Base-by-base conservation (phyloP, 495 filamentous ascomycete species). In the Aspergillus carlsbadensis region DNA sequence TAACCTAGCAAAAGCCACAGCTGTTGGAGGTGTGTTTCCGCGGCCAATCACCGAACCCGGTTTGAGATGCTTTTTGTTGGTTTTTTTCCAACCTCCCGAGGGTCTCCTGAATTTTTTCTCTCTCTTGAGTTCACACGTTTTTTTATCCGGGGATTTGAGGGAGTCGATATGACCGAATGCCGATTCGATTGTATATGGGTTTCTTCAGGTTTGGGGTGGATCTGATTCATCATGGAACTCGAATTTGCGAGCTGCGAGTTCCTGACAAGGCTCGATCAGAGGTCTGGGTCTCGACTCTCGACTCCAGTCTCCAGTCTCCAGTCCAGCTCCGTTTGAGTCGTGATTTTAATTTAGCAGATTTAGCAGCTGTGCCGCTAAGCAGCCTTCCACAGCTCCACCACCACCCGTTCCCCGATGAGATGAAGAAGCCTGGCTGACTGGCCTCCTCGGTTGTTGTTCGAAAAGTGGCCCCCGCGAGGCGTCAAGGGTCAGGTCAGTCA, bases 1-100 rank as follows among this genome's bases (percentile, higher is more conserved):
- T 65, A 65, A 50, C 52, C 52, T 53, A 51, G 47, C 52, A 58
- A 56, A 49, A 59, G 56, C 60, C 60, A 61, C 62, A 60, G 58
- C 51, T 57, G 64, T 54, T 57, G 54, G 50, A 49, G 24, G 40
- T 52, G 29, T 48, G 29, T 24, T 59, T 62, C 53, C 60, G 56
- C 60, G 18, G 21, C 65, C 65, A 68, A 65, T 63, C 50, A 48
- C 49, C 36, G 34, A 49, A 17, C 22, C 17, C 31, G 22, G 20
- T 51, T 20, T 26, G 21, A 10, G 7, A 33, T 14, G 8, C 4
- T 36, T 54, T 40, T 39, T 66, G 60, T 64, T 64, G 61, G 64
- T 59, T 62, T 54, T 50, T 44, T 53, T 55, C 37, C 52, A 49
- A 52, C 54, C 45, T 20, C 49, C 41, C 17, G 26, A 29, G 26